Conservation (phyloP, 2,329 filamentous ascomycete species). For the Fusarium sp. region DNA sequence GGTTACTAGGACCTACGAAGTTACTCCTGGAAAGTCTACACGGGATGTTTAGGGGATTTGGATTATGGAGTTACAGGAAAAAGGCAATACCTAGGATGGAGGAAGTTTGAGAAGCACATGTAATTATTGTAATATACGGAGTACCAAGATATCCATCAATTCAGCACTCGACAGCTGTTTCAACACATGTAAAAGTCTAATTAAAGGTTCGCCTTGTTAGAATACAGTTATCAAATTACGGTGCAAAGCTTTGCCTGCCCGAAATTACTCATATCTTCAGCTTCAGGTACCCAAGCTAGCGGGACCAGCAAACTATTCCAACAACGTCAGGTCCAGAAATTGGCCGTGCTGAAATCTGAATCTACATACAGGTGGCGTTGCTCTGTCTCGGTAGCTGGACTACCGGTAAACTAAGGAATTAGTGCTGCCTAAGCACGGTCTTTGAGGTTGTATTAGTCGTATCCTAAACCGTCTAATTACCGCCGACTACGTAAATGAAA, state of each 20-base stretch:
- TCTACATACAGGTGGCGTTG: background rate
- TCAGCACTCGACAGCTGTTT: background rate
- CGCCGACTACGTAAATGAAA: background rate
- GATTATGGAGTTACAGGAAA: constrained; percentile 6
- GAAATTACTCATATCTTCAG: background rate
- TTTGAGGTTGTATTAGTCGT: background rate
- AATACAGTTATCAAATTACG: background rate
- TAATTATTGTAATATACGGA: background rate
- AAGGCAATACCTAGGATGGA: background rate
- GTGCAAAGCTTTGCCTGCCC: background rate
- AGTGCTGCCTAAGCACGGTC: background rate
- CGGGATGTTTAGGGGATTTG: constrained; percentile 31
- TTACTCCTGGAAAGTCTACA: constrained; percentile 36
- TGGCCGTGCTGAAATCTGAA: background rate
- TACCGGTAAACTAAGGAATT: background rate
- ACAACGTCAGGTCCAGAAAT: background rate
- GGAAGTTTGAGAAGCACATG: background rate
- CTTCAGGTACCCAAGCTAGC: background rate
- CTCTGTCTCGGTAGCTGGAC: background rate
- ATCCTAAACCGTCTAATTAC: background rate
- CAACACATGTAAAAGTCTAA: background rate
- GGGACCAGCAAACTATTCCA: background rate
- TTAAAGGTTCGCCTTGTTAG: background rate
- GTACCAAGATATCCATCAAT: background rate
- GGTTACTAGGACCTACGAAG: constrained; percentile 40